Conservation (phyloP, 148 eudicot genomes). For the Persicaria tinctoria region DNA sequence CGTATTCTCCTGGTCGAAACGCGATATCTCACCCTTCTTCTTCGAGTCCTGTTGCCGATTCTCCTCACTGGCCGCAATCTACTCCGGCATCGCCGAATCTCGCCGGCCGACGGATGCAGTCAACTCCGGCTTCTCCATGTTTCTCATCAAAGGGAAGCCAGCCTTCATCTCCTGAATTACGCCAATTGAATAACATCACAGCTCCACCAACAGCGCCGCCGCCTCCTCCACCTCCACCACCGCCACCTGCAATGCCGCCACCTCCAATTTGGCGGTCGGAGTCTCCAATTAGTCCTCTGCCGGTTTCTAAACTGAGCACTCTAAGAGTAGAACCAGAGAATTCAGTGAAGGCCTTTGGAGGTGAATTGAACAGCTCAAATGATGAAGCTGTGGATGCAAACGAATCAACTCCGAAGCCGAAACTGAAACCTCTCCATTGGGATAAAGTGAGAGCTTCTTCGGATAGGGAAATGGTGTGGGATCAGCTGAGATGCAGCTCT, state of each 20-base stretch:
- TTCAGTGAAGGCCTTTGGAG: background rate
- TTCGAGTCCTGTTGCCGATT: background rate
- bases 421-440: constrained; percentile 94
- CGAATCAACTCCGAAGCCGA: constrained; percentile 60
- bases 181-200: constrained; percentile 10
- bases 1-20: background rate
- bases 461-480: constrained; percentile 98
- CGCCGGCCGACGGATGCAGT: background rate
- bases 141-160: background rate
- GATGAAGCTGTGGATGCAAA: constrained; percentile 19
- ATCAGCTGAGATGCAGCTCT: constrained; percentile 89
- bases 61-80: background rate
- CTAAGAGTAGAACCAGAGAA: constrained; percentile 30
- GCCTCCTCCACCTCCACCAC: constrained; percentile 39
- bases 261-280: background rate
- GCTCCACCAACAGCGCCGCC: constrained; percentile 17
- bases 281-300: constrained; percentile 14
- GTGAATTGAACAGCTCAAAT: constrained; percentile 26
- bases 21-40: constrained; percentile 1
- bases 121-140: background rate
- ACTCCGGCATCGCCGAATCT: background rate
- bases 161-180: constrained; percentile 3
- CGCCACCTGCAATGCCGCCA: constrained; percentile 1
- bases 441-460: constrained; percentile 98
- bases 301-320: constrained; percentile 19